These are phyloP conservation scores for Eucalyptus coolabah DNA, from an alignment of 345 rosid species.

Conservation along the genomic window DNA sequence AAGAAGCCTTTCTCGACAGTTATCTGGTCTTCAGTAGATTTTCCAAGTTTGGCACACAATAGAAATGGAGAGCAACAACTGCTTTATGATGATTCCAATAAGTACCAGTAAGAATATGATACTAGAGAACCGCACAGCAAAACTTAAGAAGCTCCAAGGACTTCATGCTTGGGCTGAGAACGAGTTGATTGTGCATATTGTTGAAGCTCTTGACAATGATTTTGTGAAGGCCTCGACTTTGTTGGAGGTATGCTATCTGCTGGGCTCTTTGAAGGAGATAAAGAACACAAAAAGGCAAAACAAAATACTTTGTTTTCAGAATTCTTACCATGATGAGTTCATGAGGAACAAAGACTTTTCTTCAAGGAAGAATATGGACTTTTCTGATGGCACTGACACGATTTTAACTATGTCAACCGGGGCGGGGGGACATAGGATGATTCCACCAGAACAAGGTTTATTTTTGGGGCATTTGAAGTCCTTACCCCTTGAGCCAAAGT, in stretches of 20 bases:
- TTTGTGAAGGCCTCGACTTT: constrained; percentile 35
- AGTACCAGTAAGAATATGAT: neutral
- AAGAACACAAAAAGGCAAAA: neutral
- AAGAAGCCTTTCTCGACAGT: constrained; percentile 36
- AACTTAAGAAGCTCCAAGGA: constrained; percentile 26
- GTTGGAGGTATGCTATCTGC: constrained; percentile 34
- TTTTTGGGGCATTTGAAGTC: constrained; percentile 24
- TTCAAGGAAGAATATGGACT: neutral
- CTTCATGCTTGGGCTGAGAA: constrained; percentile 45
- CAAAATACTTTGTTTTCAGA: neutral
- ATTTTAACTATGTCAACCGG: neutral
- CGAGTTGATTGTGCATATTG: constrained; percentile 47
- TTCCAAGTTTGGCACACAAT: constrained; percentile 15
- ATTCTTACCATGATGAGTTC: neutral
- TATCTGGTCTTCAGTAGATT: constrained; percentile 15
- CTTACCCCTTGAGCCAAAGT: constrained; percentile 63
- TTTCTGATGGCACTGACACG: constrained; percentile 13
- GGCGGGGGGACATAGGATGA: constrained; percentile 1
- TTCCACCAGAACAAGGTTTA: constrained; percentile 20
- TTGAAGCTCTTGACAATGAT: constrained; percentile 31
- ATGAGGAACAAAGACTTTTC: neutral
- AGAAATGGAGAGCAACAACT: neutral
- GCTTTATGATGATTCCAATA: neutral
- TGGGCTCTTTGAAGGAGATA: neutral
- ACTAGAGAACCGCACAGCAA: constrained; percentile 1